A percentile compares a stretch with the other conserved stretches of the same genome.
These are phyloP conservation scores for Cyberlindnera bimundalis DNA, from an alignment of 805 yeast species.

Conservation along the genomic window DNA sequence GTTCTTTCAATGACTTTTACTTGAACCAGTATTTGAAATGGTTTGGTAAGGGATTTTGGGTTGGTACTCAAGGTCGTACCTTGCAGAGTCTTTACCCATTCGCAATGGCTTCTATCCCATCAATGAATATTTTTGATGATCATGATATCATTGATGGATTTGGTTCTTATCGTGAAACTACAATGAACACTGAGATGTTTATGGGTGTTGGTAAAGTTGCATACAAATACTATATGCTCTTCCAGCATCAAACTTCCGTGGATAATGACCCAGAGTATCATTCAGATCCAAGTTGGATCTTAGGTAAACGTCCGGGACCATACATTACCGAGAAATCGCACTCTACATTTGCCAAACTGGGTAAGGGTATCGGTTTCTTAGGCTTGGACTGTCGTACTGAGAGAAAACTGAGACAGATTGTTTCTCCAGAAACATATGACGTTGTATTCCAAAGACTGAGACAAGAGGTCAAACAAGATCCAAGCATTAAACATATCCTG, in stretches of 20 bases:
- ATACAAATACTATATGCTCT: conserved; percentile 81
- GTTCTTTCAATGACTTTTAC: conserved; percentile 63
- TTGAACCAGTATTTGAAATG: conserved; percentile 73
- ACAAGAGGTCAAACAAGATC: conserved; percentile 47
- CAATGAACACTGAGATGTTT: conserved; percentile 73
- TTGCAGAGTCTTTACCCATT: conserved; percentile 65
- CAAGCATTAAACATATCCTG: conserved; percentile 67
- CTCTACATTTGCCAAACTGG: conserved; percentile 70
- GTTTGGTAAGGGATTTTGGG: conserved; percentile 91
- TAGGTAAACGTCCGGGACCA: conserved; percentile 57
- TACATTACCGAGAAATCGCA: conserved; percentile 65
- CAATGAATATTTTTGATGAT: conserved; percentile 85
- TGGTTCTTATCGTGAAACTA: conserved; percentile 77
- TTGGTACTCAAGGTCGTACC: conserved; percentile 61
- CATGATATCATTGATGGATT: conserved; percentile 97
- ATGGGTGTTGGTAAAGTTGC: conserved; percentile 73
- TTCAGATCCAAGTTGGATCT: conserved; percentile 56
- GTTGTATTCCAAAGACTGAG: conserved; percentile 56
- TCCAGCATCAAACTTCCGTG: conserved; percentile 77
- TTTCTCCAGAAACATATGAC: conserved; percentile 54
- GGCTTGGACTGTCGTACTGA: conserved; percentile 96
- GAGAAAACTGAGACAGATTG: conserved; percentile 58
- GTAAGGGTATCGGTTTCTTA: conserved; percentile 63
- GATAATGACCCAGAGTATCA: conserved; percentile 38
- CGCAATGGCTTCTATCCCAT: conserved; percentile 81